Conservation (phyloP, 345 rosid genomes). For the Lepidium sativum region DNA sequence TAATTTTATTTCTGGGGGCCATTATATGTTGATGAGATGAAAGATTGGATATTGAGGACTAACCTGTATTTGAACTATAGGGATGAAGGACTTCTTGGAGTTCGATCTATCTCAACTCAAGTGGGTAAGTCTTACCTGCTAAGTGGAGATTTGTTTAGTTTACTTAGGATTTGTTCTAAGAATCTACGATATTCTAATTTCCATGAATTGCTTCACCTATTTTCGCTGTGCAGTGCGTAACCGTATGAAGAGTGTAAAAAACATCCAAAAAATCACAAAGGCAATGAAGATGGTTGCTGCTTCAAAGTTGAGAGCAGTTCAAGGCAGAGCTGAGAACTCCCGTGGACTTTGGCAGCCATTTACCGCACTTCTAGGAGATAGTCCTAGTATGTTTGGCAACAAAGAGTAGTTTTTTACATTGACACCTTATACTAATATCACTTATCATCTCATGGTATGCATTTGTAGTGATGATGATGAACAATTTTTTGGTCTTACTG, state of each 20-base stretch:
- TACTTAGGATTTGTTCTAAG: background rate
- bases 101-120: slow-evolving; percentile 83
- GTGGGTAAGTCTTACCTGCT: slow-evolving; percentile 45
- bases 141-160: background rate
- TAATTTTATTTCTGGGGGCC: too few relatives aligned
- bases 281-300: slow-evolving; percentile 99
- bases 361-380: slow-evolving; percentile 39
- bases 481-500: background rate
- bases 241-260: slow-evolving; percentile 97
- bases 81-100: slow-evolving; percentile 66
- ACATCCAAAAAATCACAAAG: slow-evolving; percentile 95
- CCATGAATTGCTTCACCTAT: background rate
- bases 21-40: background rate
- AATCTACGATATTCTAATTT: background rate
- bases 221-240: slow-evolving; percentile 62
- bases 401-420: background rate
- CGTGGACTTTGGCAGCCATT: slow-evolving; percentile 98
- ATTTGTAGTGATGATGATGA: slow-evolving; percentile 11
- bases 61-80: slow-evolving; percentile 34
- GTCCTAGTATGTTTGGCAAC: slow-evolving; percentile 28
- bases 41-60: slow-evolving; percentile 5
- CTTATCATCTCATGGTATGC: background rate
- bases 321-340: slow-evolving; percentile 79
- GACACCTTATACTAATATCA: background rate
- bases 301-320: slow-evolving; percentile 85